These are phyloP conservation scores for Hansenula lynferdii DNA, from an alignment of 1,139 yeast species.

Conservation along the genomic window DNA sequence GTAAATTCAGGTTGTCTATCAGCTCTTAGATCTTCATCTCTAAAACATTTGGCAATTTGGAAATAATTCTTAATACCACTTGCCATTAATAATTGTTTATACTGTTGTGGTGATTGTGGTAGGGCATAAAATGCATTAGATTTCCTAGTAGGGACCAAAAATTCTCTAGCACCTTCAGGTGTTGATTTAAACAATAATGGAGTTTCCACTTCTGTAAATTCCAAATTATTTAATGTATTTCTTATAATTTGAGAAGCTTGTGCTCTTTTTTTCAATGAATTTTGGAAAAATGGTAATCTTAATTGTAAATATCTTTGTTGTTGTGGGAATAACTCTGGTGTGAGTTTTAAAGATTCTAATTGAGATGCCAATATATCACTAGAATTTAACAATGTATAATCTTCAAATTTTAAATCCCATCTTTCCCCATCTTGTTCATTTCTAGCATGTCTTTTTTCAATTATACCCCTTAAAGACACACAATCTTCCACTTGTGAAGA, in stretches of 20 bases:
- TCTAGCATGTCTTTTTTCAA: slow-evolving; percentile 27
- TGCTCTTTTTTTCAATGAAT: slow-evolving; percentile 57
- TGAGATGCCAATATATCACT: slow-evolving; percentile 70
- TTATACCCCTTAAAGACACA: slow-evolving; percentile 59
- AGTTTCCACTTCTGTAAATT: slow-evolving; percentile 84
- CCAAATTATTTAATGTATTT: slow-evolving; percentile 37
- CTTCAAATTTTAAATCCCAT: slow-evolving; percentile 55
- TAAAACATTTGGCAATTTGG: slow-evolving; percentile 89
- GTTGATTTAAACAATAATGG: slow-evolving; percentile 92
- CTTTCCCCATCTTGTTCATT: slow-evolving; percentile 18
- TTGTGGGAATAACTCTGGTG: slow-evolving; percentile 60
- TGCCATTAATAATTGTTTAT: slow-evolving; percentile 91
- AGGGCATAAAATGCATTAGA: slow-evolving; percentile 70
- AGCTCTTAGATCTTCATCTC: slow-evolving; percentile 92
- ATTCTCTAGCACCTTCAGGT: slow-evolving; percentile 98
- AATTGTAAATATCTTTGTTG: slow-evolving; percentile 79
- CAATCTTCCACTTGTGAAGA: slow-evolving; percentile 68
- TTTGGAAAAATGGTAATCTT: slow-evolving; percentile 57
- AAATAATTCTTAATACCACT: slow-evolving; percentile 84
- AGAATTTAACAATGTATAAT: slow-evolving; percentile 55
- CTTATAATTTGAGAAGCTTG: slow-evolving; percentile 54
- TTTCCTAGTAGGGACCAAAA: slow-evolving; percentile 83
- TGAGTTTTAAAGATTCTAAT: slow-evolving; percentile 52
- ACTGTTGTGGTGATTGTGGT: slow-evolving; percentile 98
- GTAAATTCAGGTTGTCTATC: slow-evolving; percentile 98